Evolutionary conservation across 495 filamentous ascomycete species (phyloP), one percentile per base, ranked within the genome.

Genomic region (Amphirosellinia nigrospora): DNA sequence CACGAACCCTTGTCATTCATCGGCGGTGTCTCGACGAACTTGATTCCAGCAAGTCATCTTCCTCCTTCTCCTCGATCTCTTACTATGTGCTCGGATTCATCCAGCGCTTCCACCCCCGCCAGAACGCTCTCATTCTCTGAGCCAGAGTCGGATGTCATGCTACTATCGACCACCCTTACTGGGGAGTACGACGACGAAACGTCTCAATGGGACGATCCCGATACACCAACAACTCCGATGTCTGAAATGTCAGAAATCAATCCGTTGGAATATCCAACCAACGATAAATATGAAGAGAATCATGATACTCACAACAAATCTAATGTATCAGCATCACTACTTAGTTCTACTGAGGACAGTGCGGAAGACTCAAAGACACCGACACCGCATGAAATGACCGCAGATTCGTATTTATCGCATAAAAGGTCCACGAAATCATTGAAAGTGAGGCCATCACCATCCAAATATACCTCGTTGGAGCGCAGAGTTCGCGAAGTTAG

Each of bases 31-130:
- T 45, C 70, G 10, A 66, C 43, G 1, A 34, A 55, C 19, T 72
- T 68, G 43, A 73, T 74, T 48, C 76, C 70, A 62, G 71, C 69
- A 21, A 74, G 69, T 26, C 72, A 79, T 48, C 75, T 84, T 38
- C 82, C 82, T 41, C 78, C 81, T 30, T 86, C 82, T 30, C 83
- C 81, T 60, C 82, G 82, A 62, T 84, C 82, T 8, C 82, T 84
- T 71, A 83, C 82, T 30, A 83, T 81, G 77, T 83, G 80, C 60
- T 83, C 83, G 26, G 80, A 83, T 32, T 78, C 79, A 19, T 82
- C 83, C 3, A 74, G 64, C 19, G 74, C 70, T 5, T 83, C 80
- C 7, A 82, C 83, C 7, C 82, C 82, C 2, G 70, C 79, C 26
- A 80, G 84, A 21, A 78, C 78, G 10, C 68, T 82, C 0, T 86